These are phyloP conservation scores for Ophiocordyceps camponoti-saundersi DNA, from an alignment of 2,329 filamentous ascomycete species.

Conservation along the genomic window DNA sequence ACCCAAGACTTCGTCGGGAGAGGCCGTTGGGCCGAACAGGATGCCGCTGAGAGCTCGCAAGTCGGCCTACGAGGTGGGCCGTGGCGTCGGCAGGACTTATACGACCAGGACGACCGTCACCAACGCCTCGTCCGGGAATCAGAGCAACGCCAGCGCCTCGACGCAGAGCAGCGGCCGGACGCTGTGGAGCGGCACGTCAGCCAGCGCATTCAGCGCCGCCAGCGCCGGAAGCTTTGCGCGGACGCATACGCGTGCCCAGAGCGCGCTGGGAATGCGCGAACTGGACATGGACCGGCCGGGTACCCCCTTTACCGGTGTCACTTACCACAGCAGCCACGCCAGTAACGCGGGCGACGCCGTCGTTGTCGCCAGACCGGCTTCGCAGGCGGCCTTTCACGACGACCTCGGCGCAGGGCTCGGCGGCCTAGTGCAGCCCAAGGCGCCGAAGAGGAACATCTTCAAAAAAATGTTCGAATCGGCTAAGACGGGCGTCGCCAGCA, in stretches of 20 bases:
- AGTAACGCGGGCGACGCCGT: constrained; percentile 24
- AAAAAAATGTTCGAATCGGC: constrained; percentile 89
- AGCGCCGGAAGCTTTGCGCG: constrained; percentile 87
- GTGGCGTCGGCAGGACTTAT: constrained; percentile 58
- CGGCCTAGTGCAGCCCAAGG: constrained; percentile 59
- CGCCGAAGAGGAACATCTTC: constrained; percentile 79
- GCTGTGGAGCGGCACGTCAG: constrained; percentile 86
- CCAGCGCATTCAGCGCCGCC: constrained; percentile 80
- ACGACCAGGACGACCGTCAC: constrained; percentile 81
- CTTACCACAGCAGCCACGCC: constrained; percentile 79
- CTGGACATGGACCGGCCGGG: constrained; percentile 38
- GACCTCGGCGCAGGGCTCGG: constrained; percentile 57
- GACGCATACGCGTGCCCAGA: constrained; percentile 49
- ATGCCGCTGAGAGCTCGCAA: constrained; percentile 45
- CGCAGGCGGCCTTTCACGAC: constrained; percentile 47
- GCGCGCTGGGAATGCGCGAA: constrained; percentile 45
- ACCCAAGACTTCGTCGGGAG: constrained; percentile 41
- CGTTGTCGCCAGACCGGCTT: constrained; percentile 35
- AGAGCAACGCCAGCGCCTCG: constrained; percentile 56
- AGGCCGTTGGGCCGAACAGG: constrained; percentile 19
- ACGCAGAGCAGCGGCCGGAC: constrained; percentile 69
- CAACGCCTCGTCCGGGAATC: constrained; percentile 55
- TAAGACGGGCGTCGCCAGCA: constrained; percentile 83
- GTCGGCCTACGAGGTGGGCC: constrained; percentile 62
- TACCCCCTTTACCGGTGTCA: constrained; percentile 59